Base-by-base conservation (phyloP, 1,284 basidiomycete genomes). In the Heliocybe sulcata region DNA sequence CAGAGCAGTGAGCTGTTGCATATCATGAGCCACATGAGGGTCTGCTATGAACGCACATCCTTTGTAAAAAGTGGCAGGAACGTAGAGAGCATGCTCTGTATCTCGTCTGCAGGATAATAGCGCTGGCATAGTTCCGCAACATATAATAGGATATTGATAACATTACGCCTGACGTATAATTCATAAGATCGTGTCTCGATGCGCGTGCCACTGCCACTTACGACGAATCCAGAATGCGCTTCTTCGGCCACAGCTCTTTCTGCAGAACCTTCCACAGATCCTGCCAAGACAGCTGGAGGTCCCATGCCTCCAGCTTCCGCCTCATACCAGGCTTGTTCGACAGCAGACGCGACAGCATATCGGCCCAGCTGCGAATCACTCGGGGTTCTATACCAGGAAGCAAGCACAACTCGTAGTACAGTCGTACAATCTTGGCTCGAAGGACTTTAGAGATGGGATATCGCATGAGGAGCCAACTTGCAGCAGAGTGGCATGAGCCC, bases 381-480 rank as follows among this genome's bases (percentile, higher is more conserved):
- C 85, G 81, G 2, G 83, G 77, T 57, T 92, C 89, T 55, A 92
- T 73, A 23, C 89, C 89, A 10, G 90, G 90, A 1, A 90, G 68
- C 26, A 91, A 68, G 59, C 81, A 81, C 8, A 92, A 71, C 65
- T 93, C 87, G 64, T 91, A 95, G 72, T 92, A 94, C 45, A 95
- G 73, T 22, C 77, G 77, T 16, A 87, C 88, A 48, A 96, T 81
- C 63, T 84, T 83, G n/a, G 87, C 86, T 19, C 93, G 85, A 26
- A 82, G 83, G 38, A 81, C 63, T 55, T 82, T 90, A 49, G 79
- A 70, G 65, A 94, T 82, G 1, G 91, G 91, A 67, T 93, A 94
- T 54, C 84, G 84, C 79, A 92, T 81, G 58, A 86, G 75, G 51
- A 92, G 69, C 91, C 92, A 94, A 68, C 90, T 93, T 59, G 42